A percentile compares a stretch with the other conserved stretches of the same genome.
These are phyloP conservation scores for Coemansia sp. DNA, from an alignment of 192 early-diverging fungal genomes.

Conservation along the genomic window DNA sequence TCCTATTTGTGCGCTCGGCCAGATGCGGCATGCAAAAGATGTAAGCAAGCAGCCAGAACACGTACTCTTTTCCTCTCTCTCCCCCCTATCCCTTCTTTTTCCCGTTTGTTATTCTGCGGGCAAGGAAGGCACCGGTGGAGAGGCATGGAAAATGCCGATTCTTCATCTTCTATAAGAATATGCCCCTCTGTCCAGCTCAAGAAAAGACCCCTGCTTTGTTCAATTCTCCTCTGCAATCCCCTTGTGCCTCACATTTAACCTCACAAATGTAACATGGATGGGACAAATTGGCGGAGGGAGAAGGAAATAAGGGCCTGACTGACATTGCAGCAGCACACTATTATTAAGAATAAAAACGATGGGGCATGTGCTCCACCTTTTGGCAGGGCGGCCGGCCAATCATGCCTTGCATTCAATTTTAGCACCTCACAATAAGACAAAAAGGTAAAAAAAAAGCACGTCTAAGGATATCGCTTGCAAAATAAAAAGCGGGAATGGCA, in stretches of 20 bases:
- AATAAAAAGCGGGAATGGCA: background rate
- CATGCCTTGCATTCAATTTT: background rate
- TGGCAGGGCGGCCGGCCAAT: background rate
- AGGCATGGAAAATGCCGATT: background rate
- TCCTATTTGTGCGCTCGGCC: slow-evolving; percentile 8
- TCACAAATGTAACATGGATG: too few species aligned
- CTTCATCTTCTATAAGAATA: background rate
- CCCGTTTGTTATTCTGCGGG: slow-evolving; percentile 1
- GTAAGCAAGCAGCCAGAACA: slow-evolving; percentile 8
- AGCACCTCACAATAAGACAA: background rate
- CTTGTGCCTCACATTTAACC: too few species aligned
- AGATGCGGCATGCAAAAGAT: slow-evolving; percentile 1
- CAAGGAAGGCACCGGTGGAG: background rate
- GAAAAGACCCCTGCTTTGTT: too few species aligned
- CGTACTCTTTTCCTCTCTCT: background rate
- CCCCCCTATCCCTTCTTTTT: too few species aligned
- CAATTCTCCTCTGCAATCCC: too few species aligned
- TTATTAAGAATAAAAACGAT: background rate
- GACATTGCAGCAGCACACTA: background rate
- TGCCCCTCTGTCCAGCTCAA: too few species aligned
- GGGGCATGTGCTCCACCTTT: background rate
- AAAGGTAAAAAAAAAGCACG: background rate
- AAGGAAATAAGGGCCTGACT: background rate
- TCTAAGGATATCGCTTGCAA: background rate
- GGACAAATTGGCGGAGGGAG: background rate